These are phyloP conservation scores for Vanrija humicola DNA, from an alignment of 1,284 basidiomycete species.

Conservation along the genomic window DNA sequence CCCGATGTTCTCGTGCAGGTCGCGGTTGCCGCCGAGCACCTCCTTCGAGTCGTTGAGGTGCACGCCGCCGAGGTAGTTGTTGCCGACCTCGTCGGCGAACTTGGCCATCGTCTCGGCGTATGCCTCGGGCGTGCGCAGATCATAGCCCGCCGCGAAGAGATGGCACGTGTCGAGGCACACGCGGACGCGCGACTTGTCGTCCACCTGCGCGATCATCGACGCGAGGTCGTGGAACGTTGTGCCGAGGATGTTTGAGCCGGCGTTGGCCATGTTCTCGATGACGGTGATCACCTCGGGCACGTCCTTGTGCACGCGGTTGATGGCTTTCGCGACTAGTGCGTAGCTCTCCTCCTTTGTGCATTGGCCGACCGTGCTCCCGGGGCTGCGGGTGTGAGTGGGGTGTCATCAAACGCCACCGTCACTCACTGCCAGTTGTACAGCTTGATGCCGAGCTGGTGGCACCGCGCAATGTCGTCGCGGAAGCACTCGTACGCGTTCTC, in stretches of 20 bases:
- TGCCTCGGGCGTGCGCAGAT: constrained; percentile 60
- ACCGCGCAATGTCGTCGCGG: constrained; percentile 74
- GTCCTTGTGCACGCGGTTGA: constrained; percentile 71
- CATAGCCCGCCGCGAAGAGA: constrained; percentile 77
- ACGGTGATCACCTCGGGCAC: constrained; percentile 64
- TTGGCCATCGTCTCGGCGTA: constrained; percentile 51
- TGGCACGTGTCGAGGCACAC: constrained; percentile 88
- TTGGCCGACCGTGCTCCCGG: constrained; percentile 71
- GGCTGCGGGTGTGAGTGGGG: constrained; percentile 51
- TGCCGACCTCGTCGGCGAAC: constrained; percentile 66
- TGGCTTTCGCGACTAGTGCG: constrained; percentile 63
- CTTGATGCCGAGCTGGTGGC: constrained; percentile 68
- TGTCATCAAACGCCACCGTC: neutral
- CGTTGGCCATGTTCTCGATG: constrained; percentile 83
- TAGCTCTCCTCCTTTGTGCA: constrained; percentile 62
- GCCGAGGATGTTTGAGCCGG: constrained; percentile 70
- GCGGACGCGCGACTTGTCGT: constrained; percentile 70
- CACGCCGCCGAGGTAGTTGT: constrained; percentile 70
- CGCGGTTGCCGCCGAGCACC: constrained; percentile 61
- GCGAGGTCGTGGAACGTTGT: constrained; percentile 65
- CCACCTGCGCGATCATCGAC: constrained; percentile 65
- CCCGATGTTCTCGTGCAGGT: constrained; percentile 80
- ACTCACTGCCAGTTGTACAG: constrained; percentile 82
- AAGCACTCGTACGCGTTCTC: constrained; percentile 76
- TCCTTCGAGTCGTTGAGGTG: constrained; percentile 81